Evolutionary conservation across 441 rosid species (phyloP), one percentile per base, ranked within the genome.

Genomic region (Geranium incanum): DNA sequence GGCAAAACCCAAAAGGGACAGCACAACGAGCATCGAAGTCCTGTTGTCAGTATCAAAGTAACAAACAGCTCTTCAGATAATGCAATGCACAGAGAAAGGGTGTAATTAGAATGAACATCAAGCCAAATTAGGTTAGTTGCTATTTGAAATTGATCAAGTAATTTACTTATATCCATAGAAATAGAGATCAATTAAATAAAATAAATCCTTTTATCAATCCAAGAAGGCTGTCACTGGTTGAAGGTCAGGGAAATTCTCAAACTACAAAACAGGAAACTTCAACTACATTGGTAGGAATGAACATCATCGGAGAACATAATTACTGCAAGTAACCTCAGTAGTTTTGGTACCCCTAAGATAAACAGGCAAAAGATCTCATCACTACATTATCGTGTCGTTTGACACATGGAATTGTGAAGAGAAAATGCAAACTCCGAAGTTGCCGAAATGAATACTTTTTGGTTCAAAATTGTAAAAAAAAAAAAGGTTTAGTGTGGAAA

Each of bases 1-100:
- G 78, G 77, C 79, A 84, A 86, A 86, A 84, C 69, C 97, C 96
- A 38, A 95, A 81, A 6, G 99, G 93, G 39, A 92, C 68, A 74
- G 97, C 91, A 84, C 66, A 92, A 11, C 93, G 95, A 59, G 92
- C 84, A 79, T 92, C 97, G 1, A 92, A 62, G 68, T 89, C 99
- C 99, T 94, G 85, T 74, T 43, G 59, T 65, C 68, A 73, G 74
- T 67, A 63, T 38, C 68, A 65, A n/a, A 48, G 50, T 15, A 69
- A 33, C 28, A 6, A 23, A 23, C 6, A 66, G 65, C 36, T 50
- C 19, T 12, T 33, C 67, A 41, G n/a, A 41, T 70, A 38, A 64
- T 74, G 70, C 28, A 74, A 36, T n/a, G 36, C 66, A 62, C 4
- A 62, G 66, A 62, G 2, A 28, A 9, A 60, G n/a, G 66, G 36